These are phyloP conservation scores for Fraxinus excelsior DNA, from an alignment of 257 asterid genomes.

Conservation along the genomic window DNA sequence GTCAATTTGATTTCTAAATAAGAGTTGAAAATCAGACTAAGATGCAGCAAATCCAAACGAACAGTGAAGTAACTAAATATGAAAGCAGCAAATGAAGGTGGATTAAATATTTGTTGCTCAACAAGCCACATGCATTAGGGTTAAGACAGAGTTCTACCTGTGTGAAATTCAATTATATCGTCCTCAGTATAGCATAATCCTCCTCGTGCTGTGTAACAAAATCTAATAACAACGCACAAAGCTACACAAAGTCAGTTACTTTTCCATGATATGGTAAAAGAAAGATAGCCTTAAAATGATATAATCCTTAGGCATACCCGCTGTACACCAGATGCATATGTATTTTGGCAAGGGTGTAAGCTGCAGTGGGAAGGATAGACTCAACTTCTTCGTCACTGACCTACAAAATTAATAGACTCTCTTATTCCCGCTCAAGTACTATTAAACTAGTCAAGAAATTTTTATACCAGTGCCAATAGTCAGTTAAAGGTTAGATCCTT, in stretches of 20 bases:
- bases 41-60: slow-evolving; percentile 10
- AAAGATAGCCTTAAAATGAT: background rate
- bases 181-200: slow-evolving; percentile 97
- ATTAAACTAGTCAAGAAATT: background rate
- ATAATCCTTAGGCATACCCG: too few relatives aligned
- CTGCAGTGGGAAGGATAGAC: slow-evolving; percentile 89
- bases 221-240: slow-evolving; percentile 49
- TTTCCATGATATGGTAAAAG: slow-evolving; percentile 5
- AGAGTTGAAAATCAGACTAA: background rate
- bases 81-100: slow-evolving; percentile 11
- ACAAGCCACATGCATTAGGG: slow-evolving; percentile 23
- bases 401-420: slow-evolving; percentile 37
- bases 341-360: slow-evolving; percentile 94
- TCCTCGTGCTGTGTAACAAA: slow-evolving; percentile 96
- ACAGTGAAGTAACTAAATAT: background rate
- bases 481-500: background rate
- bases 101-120: slow-evolving; percentile 7
- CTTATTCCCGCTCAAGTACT: background rate
- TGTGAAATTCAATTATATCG: slow-evolving; percentile 84
- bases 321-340: slow-evolving; percentile 95
- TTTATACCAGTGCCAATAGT: background rate
- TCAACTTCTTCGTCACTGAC: slow-evolving; percentile 96
- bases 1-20: background rate
- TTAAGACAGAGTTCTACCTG: slow-evolving; percentile 52
- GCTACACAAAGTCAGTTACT: slow-evolving; percentile 4